Percentiles rank a stretch among this genome's conserved stretches.
phyloP scores from a whole-genome alignment of 2,329 filamentous ascomycete genomes.

The Venturia oleaginea region DNA sequence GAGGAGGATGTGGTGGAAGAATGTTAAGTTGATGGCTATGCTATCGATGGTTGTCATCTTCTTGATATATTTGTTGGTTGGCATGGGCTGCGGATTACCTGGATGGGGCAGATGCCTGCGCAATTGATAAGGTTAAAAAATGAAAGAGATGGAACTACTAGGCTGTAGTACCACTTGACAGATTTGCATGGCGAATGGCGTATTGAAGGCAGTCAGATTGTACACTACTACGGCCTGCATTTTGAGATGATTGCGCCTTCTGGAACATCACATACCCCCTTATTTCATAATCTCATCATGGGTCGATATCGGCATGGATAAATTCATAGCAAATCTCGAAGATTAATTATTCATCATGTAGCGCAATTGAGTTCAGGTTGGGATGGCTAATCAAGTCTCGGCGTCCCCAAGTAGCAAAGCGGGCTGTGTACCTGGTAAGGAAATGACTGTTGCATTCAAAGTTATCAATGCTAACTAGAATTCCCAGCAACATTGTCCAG shows the following conservation, averaged over 20 bases:
- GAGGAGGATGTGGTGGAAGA: constrained; percentile 99
- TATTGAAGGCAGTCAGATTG: not conserved
- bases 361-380: not conserved
- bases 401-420: too few species aligned
- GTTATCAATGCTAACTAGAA: not conserved
- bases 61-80: constrained; percentile 61
- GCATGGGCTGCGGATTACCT: constrained; percentile 63
- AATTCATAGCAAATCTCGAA: not conserved
- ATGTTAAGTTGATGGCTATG: constrained; percentile 85
- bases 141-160: not conserved
- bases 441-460: not conserved
- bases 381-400: not conserved
- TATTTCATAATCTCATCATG: not conserved
- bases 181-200: not conserved
- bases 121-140: not conserved
- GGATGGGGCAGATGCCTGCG: constrained; percentile 20
- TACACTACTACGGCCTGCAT: not conserved
- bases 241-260: not conserved
- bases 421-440: too few species aligned
- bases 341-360: not conserved
- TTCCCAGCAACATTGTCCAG: too few species aligned
- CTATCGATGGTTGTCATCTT: constrained; percentile 63
- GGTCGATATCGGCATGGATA: not conserved
- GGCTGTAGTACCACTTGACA: not conserved
- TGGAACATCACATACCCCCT: not conserved